Evolutionary conservation across 2,329 filamentous ascomycete genomes (phyloP), one percentile per base, ranked within the genome.

Genomic region (Penicillium brasilianum): DNA sequence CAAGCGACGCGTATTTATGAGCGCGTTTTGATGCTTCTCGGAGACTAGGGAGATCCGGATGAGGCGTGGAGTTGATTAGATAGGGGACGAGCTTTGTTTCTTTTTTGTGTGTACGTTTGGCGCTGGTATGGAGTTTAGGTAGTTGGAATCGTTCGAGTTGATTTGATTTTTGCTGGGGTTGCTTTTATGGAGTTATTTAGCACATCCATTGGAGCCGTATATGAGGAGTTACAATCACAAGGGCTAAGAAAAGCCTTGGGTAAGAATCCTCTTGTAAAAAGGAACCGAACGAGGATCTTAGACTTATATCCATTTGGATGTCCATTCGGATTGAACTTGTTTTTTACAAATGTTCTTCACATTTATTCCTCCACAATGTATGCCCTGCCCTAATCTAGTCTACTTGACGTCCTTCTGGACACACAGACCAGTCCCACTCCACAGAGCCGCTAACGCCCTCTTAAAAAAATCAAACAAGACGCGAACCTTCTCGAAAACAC

Each of bases 1-100:
- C 88, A 90, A 65, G 86, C 90, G 53, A 91, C 88, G 0, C 84
- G 84, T 64, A 88, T 96, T 1, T 97, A 95, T 77, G 91, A 95
- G 74, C 85, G 85, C 69, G 95, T 92, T 0, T 85, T 96, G 66
- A 84, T 91, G 41, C 84, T 90, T 71, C 77, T 96, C 14, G 91
- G 90, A 0, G 87, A 89, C 69, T 66, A 70, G 48, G 70, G 69
- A 6, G 71, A 70, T n/a, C 72, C 69, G 50, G 68, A 71, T 59
- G 59, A 48, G n/a, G 52, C 39, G 3, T n/a, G 39, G 18, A 18
- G 39, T 13, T 28, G 25, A 28, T 28, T 28, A 28, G 25, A 28
- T 28, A 28, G 25, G 25, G 25, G 25, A 28, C 20, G 39, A 7
- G 4, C 6, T 10, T 46, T n/a, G 43, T 34, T n/a, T 14, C 10